A percentile compares a stretch with the other conserved stretches of the same genome.
Evolutionary conservation across 148 eudicot species (phyloP).

Genomic region (Salicornia ramosissima): DNA sequence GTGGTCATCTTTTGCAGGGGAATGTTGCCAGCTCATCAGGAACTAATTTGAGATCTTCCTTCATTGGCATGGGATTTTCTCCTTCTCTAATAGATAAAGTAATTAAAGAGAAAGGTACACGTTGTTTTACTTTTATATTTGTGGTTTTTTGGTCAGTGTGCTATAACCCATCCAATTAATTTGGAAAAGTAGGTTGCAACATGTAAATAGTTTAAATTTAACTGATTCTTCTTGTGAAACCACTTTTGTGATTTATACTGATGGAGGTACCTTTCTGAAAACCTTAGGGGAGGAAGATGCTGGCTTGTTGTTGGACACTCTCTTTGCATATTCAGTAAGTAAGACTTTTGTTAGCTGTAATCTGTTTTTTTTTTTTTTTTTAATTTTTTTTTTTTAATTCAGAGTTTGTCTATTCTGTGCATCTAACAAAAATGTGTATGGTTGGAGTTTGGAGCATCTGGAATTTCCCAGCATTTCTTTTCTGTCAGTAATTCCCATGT

Average conservation of each 20-base stretch:
- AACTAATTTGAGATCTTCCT: constrained; percentile 60
- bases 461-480: background rate
- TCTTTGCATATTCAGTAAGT: constrained; percentile 76
- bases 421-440: background rate
- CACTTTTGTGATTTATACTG: constrained; percentile 3
- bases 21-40: constrained; percentile 85
- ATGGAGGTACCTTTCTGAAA: constrained; percentile 10
- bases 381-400: background rate
- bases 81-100: constrained; percentile 74
- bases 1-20: constrained; percentile 37
- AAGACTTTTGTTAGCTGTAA: background rate
- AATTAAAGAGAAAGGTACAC: constrained; percentile 26
- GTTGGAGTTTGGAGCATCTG: too few species aligned
- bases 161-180: background rate
- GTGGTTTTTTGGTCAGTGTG: background rate
- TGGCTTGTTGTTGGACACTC: constrained; percentile 70
- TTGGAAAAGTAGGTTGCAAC: background rate
- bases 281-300: constrained; percentile 65
- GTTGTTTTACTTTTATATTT: background rate
- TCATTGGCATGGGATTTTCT: constrained; percentile 85
- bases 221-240: background rate
- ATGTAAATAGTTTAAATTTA: background rate
- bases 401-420: background rate
- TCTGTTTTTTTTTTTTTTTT: background rate
- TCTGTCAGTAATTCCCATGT: too few species aligned